phyloP scores from a whole-genome alignment of 2,329 filamentous ascomycete species.

The Aspergillus transmontanensis region DNA sequence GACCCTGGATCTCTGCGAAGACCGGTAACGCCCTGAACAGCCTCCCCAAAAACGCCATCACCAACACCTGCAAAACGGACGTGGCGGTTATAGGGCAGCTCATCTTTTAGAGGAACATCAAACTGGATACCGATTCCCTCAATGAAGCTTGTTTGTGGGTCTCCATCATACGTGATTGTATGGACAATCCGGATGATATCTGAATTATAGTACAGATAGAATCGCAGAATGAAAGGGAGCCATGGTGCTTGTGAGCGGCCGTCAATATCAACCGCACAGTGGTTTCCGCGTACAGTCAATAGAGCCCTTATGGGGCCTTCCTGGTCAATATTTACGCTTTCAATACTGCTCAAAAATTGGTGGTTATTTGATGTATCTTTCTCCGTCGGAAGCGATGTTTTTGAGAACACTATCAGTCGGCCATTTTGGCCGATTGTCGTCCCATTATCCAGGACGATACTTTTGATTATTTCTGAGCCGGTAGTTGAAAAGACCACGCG shows the following conservation, averaged over 20 bases:
- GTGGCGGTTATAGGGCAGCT: conserved; percentile 62
- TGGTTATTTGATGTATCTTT: neutral
- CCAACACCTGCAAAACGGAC: conserved; percentile 58
- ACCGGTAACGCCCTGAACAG: conserved; percentile 62
- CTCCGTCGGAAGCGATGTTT: neutral
- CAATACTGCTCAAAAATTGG: neutral
- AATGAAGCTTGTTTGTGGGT: conserved; percentile 55
- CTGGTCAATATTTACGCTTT: conserved; percentile 24
- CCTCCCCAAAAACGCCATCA: conserved; percentile 60
- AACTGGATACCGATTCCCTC: conserved; percentile 44
- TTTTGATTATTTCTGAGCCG: neutral
- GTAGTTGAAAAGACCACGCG: neutral
- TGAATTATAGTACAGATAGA: conserved; percentile 62
- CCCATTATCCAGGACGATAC: neutral
- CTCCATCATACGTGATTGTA: conserved; percentile 57
- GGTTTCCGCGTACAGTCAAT: conserved; percentile 49
- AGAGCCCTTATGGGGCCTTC: conserved; percentile 48
- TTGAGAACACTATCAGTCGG: neutral
- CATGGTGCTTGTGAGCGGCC: conserved; percentile 45
- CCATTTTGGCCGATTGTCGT: neutral
- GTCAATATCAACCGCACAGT: conserved; percentile 32
- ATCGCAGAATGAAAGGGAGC: conserved; percentile 59
- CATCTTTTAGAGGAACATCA: conserved; percentile 53
- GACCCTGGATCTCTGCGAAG: conserved; percentile 54
- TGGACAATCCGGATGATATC: conserved; percentile 59